Evolutionary conservation across 1,139 yeast species (phyloP).

Genomic region (Kodamaea alishanica): DNA sequence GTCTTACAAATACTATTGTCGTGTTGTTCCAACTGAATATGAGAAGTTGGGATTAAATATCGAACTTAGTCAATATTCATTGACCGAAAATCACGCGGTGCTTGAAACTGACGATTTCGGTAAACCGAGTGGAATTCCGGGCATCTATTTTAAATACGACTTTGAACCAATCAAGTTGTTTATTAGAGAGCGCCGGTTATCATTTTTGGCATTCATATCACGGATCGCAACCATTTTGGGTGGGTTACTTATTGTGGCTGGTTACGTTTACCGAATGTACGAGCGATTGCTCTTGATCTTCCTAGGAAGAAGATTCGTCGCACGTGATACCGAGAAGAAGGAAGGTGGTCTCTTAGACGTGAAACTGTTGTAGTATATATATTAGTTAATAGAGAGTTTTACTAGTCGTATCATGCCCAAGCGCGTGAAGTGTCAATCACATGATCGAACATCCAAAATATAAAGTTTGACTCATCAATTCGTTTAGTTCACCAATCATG

Average conservation of each 20-base stretch:
- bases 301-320: conserved; percentile 51
- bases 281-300: conserved; percentile 43
- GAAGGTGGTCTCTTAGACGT: conserved; percentile 33
- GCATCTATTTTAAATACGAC: conserved; percentile 78
- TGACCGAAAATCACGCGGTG: conserved; percentile 50
- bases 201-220: conserved; percentile 75
- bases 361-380: too few relatives aligned
- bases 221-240: conserved; percentile 79
- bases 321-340: conserved; percentile 53
- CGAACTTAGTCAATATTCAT: conserved; percentile 84
- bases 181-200: conserved; percentile 65
- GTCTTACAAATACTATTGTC: conserved; percentile 61
- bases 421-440: too few relatives aligned
- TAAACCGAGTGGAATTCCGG: conserved; percentile 52
- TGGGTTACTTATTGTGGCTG: conserved; percentile 58
- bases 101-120: conserved; percentile 22
- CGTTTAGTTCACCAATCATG: too few relatives aligned
- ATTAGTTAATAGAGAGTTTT: too few relatives aligned
- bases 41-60: conserved; percentile 66
- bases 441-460: too few relatives aligned
- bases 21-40: conserved; percentile 82
- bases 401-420: too few relatives aligned
- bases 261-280: conserved; percentile 42
- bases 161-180: conserved; percentile 81
- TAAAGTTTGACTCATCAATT: too few relatives aligned